Percentiles rank a stretch among this genome's conserved stretches.
Evolutionary conservation across 345 rosid genomes (phyloP).

Genomic region (Lepidium sativum): DNA sequence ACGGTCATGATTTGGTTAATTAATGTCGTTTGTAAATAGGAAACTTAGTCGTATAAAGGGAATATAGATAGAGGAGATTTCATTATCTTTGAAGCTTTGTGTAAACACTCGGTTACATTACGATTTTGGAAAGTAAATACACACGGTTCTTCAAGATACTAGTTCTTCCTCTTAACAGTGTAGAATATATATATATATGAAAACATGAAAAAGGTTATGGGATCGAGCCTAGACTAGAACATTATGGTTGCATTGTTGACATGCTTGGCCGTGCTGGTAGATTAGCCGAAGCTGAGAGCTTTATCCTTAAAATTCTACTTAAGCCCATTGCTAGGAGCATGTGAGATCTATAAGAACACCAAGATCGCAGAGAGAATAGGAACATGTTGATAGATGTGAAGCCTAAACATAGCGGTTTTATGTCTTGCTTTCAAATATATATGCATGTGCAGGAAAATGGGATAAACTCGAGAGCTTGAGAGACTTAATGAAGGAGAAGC

Average conservation of each 20-base stretch:
- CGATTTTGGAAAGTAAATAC: too few species aligned
- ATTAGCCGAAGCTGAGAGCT: slow-evolving; percentile 55
- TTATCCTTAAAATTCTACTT: slow-evolving; percentile 51
- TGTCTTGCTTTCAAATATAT: slow-evolving; percentile 61
- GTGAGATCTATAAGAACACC: slow-evolving; percentile 51
- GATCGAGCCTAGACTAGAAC: slow-evolving; percentile 59
- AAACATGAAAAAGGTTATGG: slow-evolving; percentile 39
- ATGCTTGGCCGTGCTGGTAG: slow-evolving; percentile 72
- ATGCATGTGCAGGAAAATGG: slow-evolving; percentile 57
- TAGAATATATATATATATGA: slow-evolving; percentile 55
- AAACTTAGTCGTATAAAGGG: too few species aligned
- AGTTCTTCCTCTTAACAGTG: too few species aligned
- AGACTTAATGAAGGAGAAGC: slow-evolving; percentile 54
- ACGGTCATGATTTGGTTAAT: too few species aligned
- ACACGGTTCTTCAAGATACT: too few species aligned
- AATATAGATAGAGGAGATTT: too few species aligned
- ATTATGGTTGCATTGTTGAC: slow-evolving; percentile 76
- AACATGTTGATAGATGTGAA: slow-evolving; percentile 40
- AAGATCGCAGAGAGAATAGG: slow-evolving; percentile 61
- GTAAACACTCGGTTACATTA: too few species aligned
- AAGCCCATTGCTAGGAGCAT: slow-evolving; percentile 75
- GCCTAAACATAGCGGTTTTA: slow-evolving; percentile 69
- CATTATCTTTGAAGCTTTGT: too few species aligned
- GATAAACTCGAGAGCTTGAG: slow-evolving; percentile 42
- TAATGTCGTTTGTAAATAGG: too few species aligned